These are phyloP conservation scores for Lactifluus subvellereus DNA, from an alignment of 768 basidiomycete genomes.

Conservation along the genomic window DNA sequence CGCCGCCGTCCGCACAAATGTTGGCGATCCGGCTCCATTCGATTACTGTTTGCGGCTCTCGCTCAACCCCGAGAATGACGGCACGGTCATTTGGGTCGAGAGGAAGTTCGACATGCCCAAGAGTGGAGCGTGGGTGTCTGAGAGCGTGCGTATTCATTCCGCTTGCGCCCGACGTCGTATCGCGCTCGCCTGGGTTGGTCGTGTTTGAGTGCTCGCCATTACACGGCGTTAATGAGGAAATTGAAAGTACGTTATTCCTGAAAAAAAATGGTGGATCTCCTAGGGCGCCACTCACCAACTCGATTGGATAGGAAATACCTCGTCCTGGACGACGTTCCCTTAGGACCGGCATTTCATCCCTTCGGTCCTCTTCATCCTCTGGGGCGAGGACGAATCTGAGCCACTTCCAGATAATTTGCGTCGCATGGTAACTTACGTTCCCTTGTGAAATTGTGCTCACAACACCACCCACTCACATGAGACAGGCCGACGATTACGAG, in stretches of 20 bases:
- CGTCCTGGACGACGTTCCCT: constrained; percentile 60
- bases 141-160: constrained; percentile 57
- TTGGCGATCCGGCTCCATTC: constrained; percentile 32
- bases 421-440: constrained; percentile 46
- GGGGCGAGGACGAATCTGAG: constrained; percentile 44
- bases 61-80: constrained; percentile 63
- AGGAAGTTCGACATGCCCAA: constrained; percentile 65
- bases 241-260: constrained; percentile 46
- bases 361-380: constrained; percentile 54
- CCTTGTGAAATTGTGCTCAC: neutral
- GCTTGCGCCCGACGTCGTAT: constrained; percentile 28
- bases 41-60: constrained; percentile 72
- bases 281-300: neutral
- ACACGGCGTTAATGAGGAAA: constrained; percentile 53
- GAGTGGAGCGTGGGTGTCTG: constrained; percentile 58
- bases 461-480: constrained; percentile 1
- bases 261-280: no score
- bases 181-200: constrained; percentile 51
- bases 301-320: constrained; percentile 53
- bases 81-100: constrained; percentile 76
- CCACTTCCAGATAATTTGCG: constrained; percentile 44
- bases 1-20: constrained; percentile 37
- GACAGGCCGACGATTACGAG: constrained; percentile 46
- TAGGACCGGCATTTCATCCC: constrained; percentile 54
- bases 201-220: constrained; percentile 73